phyloP scores from a whole-genome alignment of 78 protist species.

The Dictyostelium purpureum region DNA sequence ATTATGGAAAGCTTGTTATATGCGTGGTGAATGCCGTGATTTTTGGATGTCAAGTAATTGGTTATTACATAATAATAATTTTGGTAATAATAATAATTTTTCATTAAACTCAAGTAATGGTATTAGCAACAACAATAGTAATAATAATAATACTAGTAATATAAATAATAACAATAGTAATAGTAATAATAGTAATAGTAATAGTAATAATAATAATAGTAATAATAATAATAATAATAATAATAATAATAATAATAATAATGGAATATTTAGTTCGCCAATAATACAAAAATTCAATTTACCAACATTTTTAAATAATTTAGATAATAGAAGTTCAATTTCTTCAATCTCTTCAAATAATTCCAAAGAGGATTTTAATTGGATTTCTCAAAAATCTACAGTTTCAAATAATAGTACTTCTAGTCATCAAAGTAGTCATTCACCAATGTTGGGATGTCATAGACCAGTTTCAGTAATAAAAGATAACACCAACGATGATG shows the following conservation, averaged over 20 bases:
- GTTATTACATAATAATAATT: constrained; percentile 19
- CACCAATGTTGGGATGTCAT: constrained; percentile 3
- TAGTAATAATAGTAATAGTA: not conserved
- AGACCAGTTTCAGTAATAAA: not conserved
- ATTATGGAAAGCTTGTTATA: constrained; percentile 54
- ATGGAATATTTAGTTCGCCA: not conserved
- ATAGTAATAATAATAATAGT: not conserved
- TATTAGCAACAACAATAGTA: not conserved
- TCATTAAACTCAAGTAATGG: too few species aligned
- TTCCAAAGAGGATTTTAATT: not conserved
- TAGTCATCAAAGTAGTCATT: not conserved
- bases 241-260: not conserved
- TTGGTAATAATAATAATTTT: not conserved
- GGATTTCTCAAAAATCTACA: not conserved
- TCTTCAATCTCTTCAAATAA: not conserved
- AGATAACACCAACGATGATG: not conserved
- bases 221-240: not conserved
- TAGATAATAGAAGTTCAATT: not conserved
- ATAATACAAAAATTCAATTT: too few species aligned
- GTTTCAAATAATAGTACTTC: not conserved
- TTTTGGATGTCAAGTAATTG: constrained; percentile 12
- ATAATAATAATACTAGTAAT: not conserved
- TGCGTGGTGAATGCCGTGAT: constrained; percentile 1
- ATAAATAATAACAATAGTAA: not conserved
- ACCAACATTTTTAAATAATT: not conserved